phyloP scores from a whole-genome alignment of 306 rosid species.

The Parietaria judaica region DNA sequence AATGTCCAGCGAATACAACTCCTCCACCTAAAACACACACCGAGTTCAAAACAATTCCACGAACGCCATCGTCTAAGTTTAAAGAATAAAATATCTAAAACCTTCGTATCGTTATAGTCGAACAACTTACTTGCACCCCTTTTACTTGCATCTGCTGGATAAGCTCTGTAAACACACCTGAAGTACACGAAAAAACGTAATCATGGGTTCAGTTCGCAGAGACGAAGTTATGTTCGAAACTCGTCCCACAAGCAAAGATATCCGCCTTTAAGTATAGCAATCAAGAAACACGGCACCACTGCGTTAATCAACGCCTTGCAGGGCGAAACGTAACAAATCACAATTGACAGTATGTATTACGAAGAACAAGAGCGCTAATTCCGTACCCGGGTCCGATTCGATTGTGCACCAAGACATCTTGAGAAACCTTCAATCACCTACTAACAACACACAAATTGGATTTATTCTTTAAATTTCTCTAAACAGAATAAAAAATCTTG shows the following conservation, averaged over 20 bases:
- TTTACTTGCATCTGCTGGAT: constrained; percentile 99
- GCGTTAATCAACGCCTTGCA: too few species aligned
- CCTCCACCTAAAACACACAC: constrained; percentile 72
- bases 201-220: too few species aligned
- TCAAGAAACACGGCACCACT: too few species aligned
- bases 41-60: background rate
- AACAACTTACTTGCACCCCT: constrained; percentile 72
- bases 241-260: too few species aligned
- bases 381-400: constrained; percentile 95
- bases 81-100: background rate
- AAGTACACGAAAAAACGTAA: constrained; percentile 15
- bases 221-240: too few species aligned
- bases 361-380: background rate
- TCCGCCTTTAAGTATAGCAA: too few species aligned
- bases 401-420: constrained; percentile 99
- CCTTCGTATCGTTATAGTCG: background rate
- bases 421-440: constrained; percentile 32
- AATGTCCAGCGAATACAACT: constrained; percentile 75
- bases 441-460: background rate
- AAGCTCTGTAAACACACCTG: constrained; percentile 96
- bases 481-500: background rate
- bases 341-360: background rate
- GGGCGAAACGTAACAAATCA: background rate
- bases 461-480: background rate
- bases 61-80: background rate